phyloP scores from a whole-genome alignment of 768 basidiomycete species.

The Phanerochaete carnosa region DNA sequence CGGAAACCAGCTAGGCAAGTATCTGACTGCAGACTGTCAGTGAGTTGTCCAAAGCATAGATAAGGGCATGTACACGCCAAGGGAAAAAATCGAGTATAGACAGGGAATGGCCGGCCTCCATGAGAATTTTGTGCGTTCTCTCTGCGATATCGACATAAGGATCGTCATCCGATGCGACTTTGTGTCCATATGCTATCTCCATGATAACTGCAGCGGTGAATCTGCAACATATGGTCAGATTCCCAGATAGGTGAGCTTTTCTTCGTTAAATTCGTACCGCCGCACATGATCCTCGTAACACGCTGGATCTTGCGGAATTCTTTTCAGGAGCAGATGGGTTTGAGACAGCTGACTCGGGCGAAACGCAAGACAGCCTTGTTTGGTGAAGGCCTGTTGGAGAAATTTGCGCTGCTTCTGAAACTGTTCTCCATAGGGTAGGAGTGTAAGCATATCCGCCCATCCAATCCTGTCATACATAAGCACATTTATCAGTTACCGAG shows the following conservation, averaged over 20 bases:
- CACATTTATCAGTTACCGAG: neutral
- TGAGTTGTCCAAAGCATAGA: too few species aligned
- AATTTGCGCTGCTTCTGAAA: constrained; percentile 17
- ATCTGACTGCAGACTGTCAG: neutral
- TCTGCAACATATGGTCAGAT: neutral
- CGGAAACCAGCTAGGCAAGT: constrained; percentile 9
- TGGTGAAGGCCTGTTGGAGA: neutral
- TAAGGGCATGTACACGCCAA: neutral
- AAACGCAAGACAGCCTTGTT: constrained; percentile 14
- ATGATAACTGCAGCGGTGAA: constrained; percentile 28
- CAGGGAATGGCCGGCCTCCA: neutral
- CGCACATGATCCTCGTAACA: constrained; percentile 16
- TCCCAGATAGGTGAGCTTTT: neutral
- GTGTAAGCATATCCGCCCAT: constrained; percentile 15
- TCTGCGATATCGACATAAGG: constrained; percentile 27
- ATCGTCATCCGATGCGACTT: constrained; percentile 27
- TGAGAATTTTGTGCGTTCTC: neutral
- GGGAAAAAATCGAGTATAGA: neutral
- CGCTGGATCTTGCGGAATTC: constrained; percentile 24
- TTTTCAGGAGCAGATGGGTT: constrained; percentile 20
- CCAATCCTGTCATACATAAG: constrained; percentile 16
- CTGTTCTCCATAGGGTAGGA: constrained; percentile 17
- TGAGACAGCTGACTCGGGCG: constrained; percentile 23
- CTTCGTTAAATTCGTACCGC: neutral
- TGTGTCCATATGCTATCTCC: constrained; percentile 31